phyloP scores from a whole-genome alignment of 805 yeast species.

The Lachancea sp. region DNA sequence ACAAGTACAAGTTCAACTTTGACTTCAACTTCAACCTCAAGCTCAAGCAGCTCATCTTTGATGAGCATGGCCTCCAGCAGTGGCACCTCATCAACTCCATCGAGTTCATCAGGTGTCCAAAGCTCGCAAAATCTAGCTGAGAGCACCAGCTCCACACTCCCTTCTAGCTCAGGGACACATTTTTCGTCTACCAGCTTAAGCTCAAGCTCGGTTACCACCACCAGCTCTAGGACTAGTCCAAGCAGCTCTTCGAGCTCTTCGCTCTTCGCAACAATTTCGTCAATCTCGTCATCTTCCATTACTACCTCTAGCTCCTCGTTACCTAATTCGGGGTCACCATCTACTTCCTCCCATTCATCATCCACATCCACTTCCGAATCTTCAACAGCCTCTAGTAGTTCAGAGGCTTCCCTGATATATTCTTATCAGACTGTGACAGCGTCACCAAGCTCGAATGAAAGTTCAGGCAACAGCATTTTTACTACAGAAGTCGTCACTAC shows the following conservation, averaged over 20 bases:
- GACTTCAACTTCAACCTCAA: slow-evolving; percentile 12
- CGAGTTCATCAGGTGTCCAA: too few relatives aligned
- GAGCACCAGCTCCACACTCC: background rate
- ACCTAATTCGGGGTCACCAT: slow-evolving; percentile 6
- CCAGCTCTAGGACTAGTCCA: background rate
- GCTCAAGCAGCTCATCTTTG: slow-evolving; percentile 8
- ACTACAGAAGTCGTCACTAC: slow-evolving; percentile 19
- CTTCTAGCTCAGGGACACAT: background rate
- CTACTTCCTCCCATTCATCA: slow-evolving; percentile 8
- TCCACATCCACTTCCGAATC: slow-evolving; percentile 7
- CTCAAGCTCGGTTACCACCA: background rate
- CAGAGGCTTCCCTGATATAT: slow-evolving; percentile 14
- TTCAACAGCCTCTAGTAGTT: slow-evolving; percentile 4
- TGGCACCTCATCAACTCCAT: background rate
- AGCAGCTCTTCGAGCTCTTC: background rate
- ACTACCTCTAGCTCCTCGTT: slow-evolving; percentile 13
- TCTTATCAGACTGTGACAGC: slow-evolving; percentile 21
- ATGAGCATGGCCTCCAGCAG: background rate
- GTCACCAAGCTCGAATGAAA: slow-evolving; percentile 3
- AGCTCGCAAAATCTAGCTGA: too few relatives aligned
- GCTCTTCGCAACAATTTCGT: background rate
- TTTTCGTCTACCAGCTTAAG: background rate
- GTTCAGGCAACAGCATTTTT: slow-evolving; percentile 1
- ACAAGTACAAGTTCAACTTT: background rate
- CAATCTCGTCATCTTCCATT: slow-evolving; percentile 8